A percentile compares a stretch with the other conserved stretches of the same genome.
phyloP scores from a whole-genome alignment of 176 grass and related monocot genomes.

The Musa troglodytarum region DNA sequence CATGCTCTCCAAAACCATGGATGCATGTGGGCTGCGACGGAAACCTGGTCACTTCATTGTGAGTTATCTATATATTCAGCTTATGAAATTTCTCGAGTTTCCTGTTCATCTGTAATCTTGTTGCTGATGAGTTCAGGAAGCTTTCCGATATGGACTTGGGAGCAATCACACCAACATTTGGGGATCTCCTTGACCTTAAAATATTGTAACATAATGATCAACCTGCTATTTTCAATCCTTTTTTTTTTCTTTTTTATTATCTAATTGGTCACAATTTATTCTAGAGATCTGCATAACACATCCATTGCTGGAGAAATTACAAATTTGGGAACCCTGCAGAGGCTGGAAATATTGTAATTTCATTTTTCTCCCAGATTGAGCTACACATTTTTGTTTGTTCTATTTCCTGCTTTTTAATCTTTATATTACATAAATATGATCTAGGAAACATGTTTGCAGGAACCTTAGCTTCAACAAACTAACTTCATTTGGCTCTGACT shows the following conservation, averaged over 20 bases:
- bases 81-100: not conserved
- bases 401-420: not conserved
- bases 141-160: constrained; percentile 34
- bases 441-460: constrained; percentile 9
- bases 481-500: constrained; percentile 28
- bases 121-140: constrained; percentile 25
- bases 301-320: constrained; percentile 32
- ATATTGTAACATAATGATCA: constrained; percentile 23
- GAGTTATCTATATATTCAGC: constrained; percentile 14
- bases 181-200: constrained; percentile 33
- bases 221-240: constrained; percentile 3
- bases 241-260: constrained; percentile 10
- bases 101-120: not conserved
- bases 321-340: constrained; percentile 31
- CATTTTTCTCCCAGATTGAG: not conserved
- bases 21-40: constrained; percentile 27
- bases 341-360: constrained; percentile 28
- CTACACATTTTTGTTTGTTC: not conserved
- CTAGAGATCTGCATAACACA: constrained; percentile 33
- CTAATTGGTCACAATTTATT: constrained; percentile 1
- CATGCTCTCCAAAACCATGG: constrained; percentile 32
- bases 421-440: not conserved
- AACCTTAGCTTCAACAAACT: constrained; percentile 42
- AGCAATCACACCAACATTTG: constrained; percentile 33
- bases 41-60: constrained; percentile 29